Base-by-base conservation (phyloP, 371 early-diverging fungal genomes). In the Mucor irregularis region DNA sequence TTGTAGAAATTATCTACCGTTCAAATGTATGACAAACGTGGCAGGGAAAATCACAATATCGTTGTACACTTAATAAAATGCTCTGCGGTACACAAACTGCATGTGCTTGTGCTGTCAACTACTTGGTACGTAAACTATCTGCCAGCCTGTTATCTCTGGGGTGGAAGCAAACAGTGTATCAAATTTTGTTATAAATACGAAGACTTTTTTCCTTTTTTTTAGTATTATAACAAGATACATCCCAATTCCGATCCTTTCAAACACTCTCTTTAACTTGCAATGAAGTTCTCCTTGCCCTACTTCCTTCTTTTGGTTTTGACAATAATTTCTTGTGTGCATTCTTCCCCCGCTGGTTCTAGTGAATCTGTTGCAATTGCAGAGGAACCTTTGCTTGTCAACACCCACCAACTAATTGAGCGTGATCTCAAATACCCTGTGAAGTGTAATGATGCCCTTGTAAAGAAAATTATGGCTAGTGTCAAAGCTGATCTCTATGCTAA, bases 401-500 rank as follows among this genome's bases (percentile, higher is more conserved):
- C 28, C 39, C 39, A 17, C 4, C 10, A 6, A 5, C 42, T 60
- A 9, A 16, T 29, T 10, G 33, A 44, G 7, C 50, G 62, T 10
- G 38, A 44, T 39, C 3, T 17, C 25, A 34, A 16, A 14, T 62
- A 30, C 39, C 62, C 62, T 22, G 39, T 60, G 4, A 39, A 61
- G 21, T 47, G 54, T 10, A 49, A 37, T 21, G 55, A 51, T 35
- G 43, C 30, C 9, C 34, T 68, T 26, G 34, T 54, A 45, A 58
- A 42, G 21, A 48, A 64, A 16, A 40, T 68, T 19, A 56, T 62
- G 51, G 35, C 51, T 2, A 25, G 8, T 9, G 11, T 62, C 13
- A 51, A 56, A 28, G 40, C 56, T 40, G 49, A 62, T 39, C 42
- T 62, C 9, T 3, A 62, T 16, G 52, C 56, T 21, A 50, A 40